Evolutionary conservation across 148 eudicot species (phyloP).

Genomic region (Vaccinium macrocarpon): DNA sequence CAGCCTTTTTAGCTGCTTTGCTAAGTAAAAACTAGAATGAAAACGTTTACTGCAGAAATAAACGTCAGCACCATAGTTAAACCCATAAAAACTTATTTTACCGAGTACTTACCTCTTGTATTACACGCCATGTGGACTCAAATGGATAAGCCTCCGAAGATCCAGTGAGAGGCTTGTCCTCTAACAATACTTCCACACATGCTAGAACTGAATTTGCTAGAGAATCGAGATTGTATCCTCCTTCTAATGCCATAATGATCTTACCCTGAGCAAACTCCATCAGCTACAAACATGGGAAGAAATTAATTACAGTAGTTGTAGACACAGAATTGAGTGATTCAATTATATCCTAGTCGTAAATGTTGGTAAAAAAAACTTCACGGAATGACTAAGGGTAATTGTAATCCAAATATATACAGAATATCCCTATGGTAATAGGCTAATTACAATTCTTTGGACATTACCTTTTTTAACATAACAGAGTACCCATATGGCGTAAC

Average conservation of each 20-base stretch:
- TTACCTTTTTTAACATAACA: slow-evolving; percentile 77
- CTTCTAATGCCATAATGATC: slow-evolving; percentile 90
- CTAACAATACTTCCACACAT: slow-evolving; percentile 81
- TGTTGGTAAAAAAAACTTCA: background rate
- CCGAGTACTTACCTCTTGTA: slow-evolving; percentile 44
- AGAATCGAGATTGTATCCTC: slow-evolving; percentile 89
- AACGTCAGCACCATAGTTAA: background rate
- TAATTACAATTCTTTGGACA: slow-evolving; percentile 10
- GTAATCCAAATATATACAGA: background rate
- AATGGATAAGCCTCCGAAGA: slow-evolving; percentile 75
- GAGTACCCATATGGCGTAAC: slow-evolving; percentile 87
- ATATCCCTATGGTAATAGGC: background rate
- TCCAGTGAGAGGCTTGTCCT: slow-evolving; percentile 57
- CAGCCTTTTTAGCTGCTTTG: background rate
- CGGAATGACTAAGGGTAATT: background rate
- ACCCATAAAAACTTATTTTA: slow-evolving; percentile 12
- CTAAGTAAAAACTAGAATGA: background rate
- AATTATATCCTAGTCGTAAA: background rate
- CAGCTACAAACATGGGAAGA: slow-evolving; percentile 42
- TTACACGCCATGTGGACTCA: slow-evolving; percentile 91
- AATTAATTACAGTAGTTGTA: background rate
- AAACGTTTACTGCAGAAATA: background rate
- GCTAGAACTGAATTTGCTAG: slow-evolving; percentile 77
- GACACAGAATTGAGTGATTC: background rate
- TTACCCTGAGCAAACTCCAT: slow-evolving; percentile 90